Evolutionary conservation across 139 green algal genomes (phyloP).

Genomic region (Gonium pectorale): DNA sequence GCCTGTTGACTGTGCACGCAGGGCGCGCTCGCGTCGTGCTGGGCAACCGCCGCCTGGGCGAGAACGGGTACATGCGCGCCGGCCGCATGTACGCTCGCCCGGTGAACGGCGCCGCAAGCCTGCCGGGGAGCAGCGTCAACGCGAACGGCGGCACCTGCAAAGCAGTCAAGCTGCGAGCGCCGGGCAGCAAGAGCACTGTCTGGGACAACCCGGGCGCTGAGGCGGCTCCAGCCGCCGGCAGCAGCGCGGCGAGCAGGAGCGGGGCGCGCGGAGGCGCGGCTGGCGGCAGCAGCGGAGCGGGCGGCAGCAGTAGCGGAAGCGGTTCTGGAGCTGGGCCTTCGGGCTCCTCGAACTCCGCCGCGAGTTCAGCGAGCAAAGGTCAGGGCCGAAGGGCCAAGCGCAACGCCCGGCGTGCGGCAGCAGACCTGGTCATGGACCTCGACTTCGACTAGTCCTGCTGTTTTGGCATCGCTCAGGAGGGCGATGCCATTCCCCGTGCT

Average conservation of each 20-base stretch:
- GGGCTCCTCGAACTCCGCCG: neutral
- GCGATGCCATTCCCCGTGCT: too few species aligned
- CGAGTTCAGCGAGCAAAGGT: neutral
- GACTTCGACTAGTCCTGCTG: too few species aligned
- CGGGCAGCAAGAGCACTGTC: neutral
- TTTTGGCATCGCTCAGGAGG: too few species aligned
- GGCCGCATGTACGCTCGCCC: constrained; percentile 57
- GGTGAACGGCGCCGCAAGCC: neutral
- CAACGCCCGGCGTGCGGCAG: constrained; percentile 29
- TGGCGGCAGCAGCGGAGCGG: neutral
- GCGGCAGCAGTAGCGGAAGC: neutral
- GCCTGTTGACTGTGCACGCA: neutral
- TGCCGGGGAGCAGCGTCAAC: neutral
- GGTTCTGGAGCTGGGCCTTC: neutral
- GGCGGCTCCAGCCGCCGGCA: neutral
- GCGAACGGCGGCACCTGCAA: neutral
- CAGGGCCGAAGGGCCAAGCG: constrained; percentile 38
- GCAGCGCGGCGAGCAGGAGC: neutral
- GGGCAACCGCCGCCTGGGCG: constrained; percentile 86
- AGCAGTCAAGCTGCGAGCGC: neutral
- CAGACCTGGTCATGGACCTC: neutral
- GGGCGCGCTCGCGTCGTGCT: constrained; percentile 74
- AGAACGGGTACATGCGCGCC: constrained; percentile 72
- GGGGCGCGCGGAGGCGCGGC: neutral
- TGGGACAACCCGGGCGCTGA: neutral